Evolutionary conservation across 2,329 filamentous ascomycete species (phyloP), one percentile per base, ranked within the genome.

Genomic region (Alternaria infectoria): DNA sequence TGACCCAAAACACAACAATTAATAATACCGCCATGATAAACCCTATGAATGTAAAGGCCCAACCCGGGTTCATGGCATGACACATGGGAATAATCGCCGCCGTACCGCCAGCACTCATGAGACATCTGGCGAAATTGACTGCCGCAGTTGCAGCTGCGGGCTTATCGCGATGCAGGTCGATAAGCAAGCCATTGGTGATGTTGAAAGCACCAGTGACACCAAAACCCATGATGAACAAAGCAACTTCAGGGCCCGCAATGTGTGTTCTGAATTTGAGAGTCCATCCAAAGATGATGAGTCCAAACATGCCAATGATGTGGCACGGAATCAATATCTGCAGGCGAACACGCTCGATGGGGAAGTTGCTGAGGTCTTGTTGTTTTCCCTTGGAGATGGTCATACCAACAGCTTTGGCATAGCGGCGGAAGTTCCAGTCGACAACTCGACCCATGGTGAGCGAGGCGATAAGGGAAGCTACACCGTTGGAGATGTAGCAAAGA

Each of bases 371-470:
- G 61, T 87, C 83, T 59, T 85, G 81, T 15, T 83, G 85, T 10
- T 87, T 86, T 66, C 86, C 88, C 61, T 83, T 85, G 64, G 87
- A 86, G 66, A 93, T 86, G 3, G 82, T 80, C 61, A 93, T 82
- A 6, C 88, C 88, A 15, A 90, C 81, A 30, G 85, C 84, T 52
- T 82, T 83, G 2, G 91, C 91, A 50, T 89, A 85, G 43, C 90
- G 86, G 7, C 88, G 85, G 77, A 92, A 96, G 76, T 93, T 93
- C 84, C 87, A 89, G 77, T 93, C 91, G 36, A 92, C 84, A 2
- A 88, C 52, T 21, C 74, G 69, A 13, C 76, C 75, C 68, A 73
- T 74, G 6, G 73, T 73, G 1, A 78, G 60, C 0, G 74, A 73
- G 1, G 74, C 69, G 5, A 73, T 49, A 3, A 78, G 66, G 6